These are phyloP conservation scores for Linanthus parryae DNA, from an alignment of 148 eudicot species.

Conservation along the genomic window DNA sequence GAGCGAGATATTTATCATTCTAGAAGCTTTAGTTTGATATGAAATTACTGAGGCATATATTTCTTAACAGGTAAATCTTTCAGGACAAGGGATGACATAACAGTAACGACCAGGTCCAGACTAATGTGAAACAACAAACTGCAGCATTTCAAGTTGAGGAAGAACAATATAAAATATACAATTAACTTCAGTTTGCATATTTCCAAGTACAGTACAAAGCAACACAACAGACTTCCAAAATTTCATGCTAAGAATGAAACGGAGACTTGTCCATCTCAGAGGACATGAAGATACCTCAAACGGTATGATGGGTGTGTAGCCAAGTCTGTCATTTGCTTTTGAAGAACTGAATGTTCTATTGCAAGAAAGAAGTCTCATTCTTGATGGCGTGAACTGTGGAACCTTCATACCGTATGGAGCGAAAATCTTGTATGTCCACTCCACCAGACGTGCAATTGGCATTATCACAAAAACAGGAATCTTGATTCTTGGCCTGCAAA, in stretches of 20 bases:
- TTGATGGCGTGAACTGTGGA: slow-evolving; percentile 94
- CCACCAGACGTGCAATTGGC: slow-evolving; percentile 90
- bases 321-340: slow-evolving; percentile 89
- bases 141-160: too few species aligned
- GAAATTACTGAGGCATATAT: too few species aligned
- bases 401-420: slow-evolving; percentile 97
- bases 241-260: background rate
- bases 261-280: background rate
- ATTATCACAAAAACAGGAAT: slow-evolving; percentile 75
- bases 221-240: too few species aligned
- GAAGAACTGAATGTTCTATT: slow-evolving; percentile 78
- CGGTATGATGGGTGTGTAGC: slow-evolving; percentile 84
- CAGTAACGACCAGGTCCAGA: too few species aligned
- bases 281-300: slow-evolving; percentile 53
- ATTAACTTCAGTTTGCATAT: too few species aligned
- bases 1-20: too few species aligned
- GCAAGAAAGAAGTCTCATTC: slow-evolving; percentile 78
- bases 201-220: too few species aligned
- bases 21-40: too few species aligned
- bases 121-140: too few species aligned
- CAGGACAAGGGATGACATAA: too few species aligned
- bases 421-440: slow-evolving; percentile 55
- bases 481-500: slow-evolving; percentile 90
- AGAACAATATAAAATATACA: too few species aligned
- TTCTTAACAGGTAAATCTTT: too few species aligned